Conservation (phyloP, 495 filamentous ascomycete genomes). For the Penicillium steckii region DNA sequence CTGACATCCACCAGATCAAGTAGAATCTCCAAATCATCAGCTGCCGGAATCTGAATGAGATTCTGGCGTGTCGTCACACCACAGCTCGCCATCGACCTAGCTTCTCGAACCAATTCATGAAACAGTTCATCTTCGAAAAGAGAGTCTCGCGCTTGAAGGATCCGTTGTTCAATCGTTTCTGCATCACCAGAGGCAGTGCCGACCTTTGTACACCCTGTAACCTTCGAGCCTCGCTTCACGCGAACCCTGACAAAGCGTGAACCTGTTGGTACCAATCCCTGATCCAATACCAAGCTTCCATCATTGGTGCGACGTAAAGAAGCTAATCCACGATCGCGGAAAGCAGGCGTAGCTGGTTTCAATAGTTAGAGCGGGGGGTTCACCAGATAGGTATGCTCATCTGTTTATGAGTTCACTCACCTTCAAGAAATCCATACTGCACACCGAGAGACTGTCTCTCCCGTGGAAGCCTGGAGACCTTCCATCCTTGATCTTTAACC, state of each 20-base stretch:
- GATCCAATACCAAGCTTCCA: slow-evolving; percentile 72
- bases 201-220: slow-evolving; percentile 42
- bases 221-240: slow-evolving; percentile 38
- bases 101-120: slow-evolving; percentile 83
- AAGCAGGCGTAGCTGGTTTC: slow-evolving; percentile 60
- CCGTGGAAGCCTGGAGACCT: slow-evolving; percentile 68
- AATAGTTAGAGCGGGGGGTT: slow-evolving; percentile 8
- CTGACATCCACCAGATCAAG: slow-evolving; percentile 67
- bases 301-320: slow-evolving; percentile 71
- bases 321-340: slow-evolving; percentile 74
- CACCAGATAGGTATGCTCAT: too few species aligned
- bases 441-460: slow-evolving; percentile 77
- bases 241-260: slow-evolving; percentile 66
- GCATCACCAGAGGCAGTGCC: slow-evolving; percentile 26
- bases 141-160: slow-evolving; percentile 81
- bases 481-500: slow-evolving; percentile 82
- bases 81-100: slow-evolving; percentile 62
- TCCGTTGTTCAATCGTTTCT: slow-evolving; percentile 57
- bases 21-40: slow-evolving; percentile 52
- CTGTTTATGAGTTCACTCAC: too few species aligned
- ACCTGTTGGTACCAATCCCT: slow-evolving; percentile 55
- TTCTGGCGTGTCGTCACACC: slow-evolving; percentile 62
- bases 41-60: slow-evolving; percentile 55
- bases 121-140: slow-evolving; percentile 93
- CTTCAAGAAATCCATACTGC: slow-evolving; percentile 83